Conservation (phyloP, 495 filamentous ascomycete genomes). For the Penicillium odoratum region DNA sequence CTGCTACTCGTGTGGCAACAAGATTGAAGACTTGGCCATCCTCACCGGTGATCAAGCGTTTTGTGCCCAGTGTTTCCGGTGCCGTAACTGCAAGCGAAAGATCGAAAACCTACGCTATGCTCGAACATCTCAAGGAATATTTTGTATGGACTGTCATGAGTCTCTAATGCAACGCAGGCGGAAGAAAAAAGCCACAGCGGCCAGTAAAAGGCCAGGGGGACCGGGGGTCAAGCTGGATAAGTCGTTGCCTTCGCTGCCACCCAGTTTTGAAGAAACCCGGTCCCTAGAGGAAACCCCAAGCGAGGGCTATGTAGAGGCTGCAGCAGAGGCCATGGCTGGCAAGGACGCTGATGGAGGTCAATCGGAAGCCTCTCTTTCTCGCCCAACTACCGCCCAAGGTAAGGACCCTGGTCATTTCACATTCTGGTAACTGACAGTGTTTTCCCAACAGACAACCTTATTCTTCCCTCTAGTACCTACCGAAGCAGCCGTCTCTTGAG, state of each 20-base stretch:
- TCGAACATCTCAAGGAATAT: conserved; percentile 95
- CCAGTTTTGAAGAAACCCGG: conserved; percentile 62
- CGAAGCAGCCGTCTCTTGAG: conserved; percentile 69
- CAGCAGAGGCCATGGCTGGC: conserved; percentile 51
- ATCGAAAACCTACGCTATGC: conserved; percentile 99
- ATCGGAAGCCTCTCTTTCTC: conserved; percentile 12
- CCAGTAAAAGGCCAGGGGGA: conserved; percentile 51
- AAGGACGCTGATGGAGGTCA: conserved; percentile 21
- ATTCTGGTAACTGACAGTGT: not conserved
- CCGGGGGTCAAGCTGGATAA: conserved; percentile 80
- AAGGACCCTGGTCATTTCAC: conserved; percentile 5
- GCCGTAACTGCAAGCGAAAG: conserved; percentile 96
- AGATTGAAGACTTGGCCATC: conserved; percentile 98
- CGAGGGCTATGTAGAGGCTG: conserved; percentile 63
- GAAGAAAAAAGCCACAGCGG: conserved; percentile 73
- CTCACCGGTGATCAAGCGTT: conserved; percentile 99
- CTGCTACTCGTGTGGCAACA: conserved; percentile 94
- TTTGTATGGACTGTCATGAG: conserved; percentile 99
- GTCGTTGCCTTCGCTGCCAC: conserved; percentile 87
- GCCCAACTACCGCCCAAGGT: conserved; percentile 21
- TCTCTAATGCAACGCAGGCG: conserved; percentile 94
- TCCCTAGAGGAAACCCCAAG: conserved; percentile 65
- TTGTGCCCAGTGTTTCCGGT: conserved; percentile 95
- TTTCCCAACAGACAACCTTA: conserved; percentile 51
- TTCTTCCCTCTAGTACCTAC: conserved; percentile 74